Evolutionary conservation across 2,329 filamentous ascomycete genomes (phyloP).

Genomic region (Colletotrichum musicola): DNA sequence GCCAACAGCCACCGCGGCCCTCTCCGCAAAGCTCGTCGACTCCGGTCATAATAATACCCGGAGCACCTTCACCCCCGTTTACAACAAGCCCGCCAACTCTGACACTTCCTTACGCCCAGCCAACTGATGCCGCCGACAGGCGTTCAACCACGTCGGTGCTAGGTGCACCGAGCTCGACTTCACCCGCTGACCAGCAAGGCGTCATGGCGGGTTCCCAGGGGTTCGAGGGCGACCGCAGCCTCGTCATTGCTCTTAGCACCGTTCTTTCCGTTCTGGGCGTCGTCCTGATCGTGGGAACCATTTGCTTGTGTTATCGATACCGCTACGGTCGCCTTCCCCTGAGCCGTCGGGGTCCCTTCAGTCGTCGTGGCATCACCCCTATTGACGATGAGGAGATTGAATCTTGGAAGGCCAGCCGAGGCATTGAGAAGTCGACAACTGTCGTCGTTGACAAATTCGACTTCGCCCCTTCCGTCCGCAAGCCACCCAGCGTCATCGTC

Average conservation of each 20-base stretch:
- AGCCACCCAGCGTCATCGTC: constrained; percentile 66
- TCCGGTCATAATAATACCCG: neutral
- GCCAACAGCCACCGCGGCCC: neutral
- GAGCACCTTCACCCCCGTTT: neutral
- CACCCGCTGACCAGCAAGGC: constrained; percentile 25
- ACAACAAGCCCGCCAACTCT: neutral
- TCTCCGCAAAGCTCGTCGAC: constrained; percentile 14
- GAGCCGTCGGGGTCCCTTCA: constrained; percentile 60
- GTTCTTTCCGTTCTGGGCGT: constrained; percentile 61
- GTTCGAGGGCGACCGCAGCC: constrained; percentile 51
- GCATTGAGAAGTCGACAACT: constrained; percentile 47
- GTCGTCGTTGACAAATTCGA: constrained; percentile 47
- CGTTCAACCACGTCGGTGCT: constrained; percentile 5
- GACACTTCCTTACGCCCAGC: constrained; percentile 5
- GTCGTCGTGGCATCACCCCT: constrained; percentile 67
- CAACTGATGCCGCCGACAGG: constrained; percentile 32
- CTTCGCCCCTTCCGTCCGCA: constrained; percentile 54
- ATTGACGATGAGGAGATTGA: constrained; percentile 76
- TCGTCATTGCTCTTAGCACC: constrained; percentile 65
- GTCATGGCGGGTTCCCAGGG: constrained; percentile 25
- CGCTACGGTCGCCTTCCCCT: constrained; percentile 54
- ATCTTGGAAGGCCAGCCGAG: constrained; percentile 65
- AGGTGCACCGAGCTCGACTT: constrained; percentile 29
- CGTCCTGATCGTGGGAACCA: constrained; percentile 48
- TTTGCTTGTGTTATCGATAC: constrained; percentile 55